Base-by-base conservation (phyloP, 1,284 basidiomycete species). In the Agroathelia rolfsii region DNA sequence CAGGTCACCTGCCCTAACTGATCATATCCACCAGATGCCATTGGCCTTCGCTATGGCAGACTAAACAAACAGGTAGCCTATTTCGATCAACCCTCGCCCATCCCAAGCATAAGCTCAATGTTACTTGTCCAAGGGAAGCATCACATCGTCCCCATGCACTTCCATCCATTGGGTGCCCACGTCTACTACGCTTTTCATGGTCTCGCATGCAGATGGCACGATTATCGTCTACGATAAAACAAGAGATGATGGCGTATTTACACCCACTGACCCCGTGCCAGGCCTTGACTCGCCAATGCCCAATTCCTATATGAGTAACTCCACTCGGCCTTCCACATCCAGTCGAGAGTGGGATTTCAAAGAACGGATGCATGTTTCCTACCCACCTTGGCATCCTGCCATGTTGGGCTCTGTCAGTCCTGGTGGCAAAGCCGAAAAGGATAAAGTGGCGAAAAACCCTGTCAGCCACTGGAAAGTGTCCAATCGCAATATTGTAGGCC, bases 11-110 rank as follows among this genome's bases (percentile, higher is more conserved):
- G 12, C 36, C 34, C 30, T 32, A 32, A 30, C 23, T 36, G 13
- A 35, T 33, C 22, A 31, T 29, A 31, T 22, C 33, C n/a, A 21
- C 18, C 51, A 79, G 89, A 93, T 52, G 85, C 87, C 30, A 80
- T 89, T 48, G 74, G 71, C 30, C 83, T 74, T 24, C 78, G 85
- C 26, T 97, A 96, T 50, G 75, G 74, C 6, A 84, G 93, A 16
- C 64, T 96, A 34, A 97, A 97, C 62, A 96, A 96, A 53, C 78
- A 81, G 54, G 86, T 81, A 48, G n/a, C n/a, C n/a, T n/a, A n/a
- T n/a, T n/a, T n/a, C n/a, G 29, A 30, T 24, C 6, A 32, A 24
- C 7, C 28, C 32, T 4, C 14, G 51, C 3, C 37, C 41, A 8
- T 42, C 42, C 24, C 40, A 42, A 20, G 47, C 39, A 22, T 9